These are phyloP conservation scores for Jackrogersella minutella DNA, from an alignment of 495 filamentous ascomycete species.

Conservation along the genomic window DNA sequence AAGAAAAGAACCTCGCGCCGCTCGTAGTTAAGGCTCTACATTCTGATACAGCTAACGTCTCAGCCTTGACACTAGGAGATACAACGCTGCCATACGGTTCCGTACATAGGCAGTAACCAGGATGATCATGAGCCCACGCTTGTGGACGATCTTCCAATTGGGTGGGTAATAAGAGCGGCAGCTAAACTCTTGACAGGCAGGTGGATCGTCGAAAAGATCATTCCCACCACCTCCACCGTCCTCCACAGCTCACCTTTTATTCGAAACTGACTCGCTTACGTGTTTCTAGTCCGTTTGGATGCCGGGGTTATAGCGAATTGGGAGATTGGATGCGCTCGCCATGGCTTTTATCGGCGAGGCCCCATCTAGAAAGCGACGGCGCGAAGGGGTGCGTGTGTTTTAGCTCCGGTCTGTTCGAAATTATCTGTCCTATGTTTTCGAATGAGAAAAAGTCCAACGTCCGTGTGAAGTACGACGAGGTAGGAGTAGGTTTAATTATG, in stretches of 20 bases:
- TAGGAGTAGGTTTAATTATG: too few relatives aligned
- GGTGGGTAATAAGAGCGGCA: neutral
- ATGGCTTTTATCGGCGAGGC: slow-evolving; percentile 9
- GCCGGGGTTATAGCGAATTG: slow-evolving; percentile 23
- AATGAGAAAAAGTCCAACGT: neutral
- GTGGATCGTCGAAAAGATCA: neutral
- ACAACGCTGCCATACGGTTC: too few relatives aligned
- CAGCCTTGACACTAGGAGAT: slow-evolving; percentile 12
- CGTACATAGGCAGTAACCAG: neutral
- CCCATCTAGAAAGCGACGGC: neutral
- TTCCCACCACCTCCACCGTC: slow-evolving; percentile 15
- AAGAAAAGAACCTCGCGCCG: neutral
- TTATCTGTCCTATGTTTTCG: neutral
- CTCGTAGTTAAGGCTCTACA: slow-evolving; percentile 3
- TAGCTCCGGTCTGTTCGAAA: neutral
- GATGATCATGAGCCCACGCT: slow-evolving; percentile 9
- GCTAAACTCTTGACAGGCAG: neutral
- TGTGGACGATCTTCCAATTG: neutral
- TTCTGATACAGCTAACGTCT: slow-evolving; percentile 25
- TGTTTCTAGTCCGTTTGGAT: slow-evolving; percentile 37
- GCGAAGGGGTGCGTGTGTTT: slow-evolving; percentile 6
- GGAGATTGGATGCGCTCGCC: slow-evolving; percentile 1
- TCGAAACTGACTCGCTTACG: slow-evolving; percentile 20
- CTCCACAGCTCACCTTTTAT: slow-evolving; percentile 20
- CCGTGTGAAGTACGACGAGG: neutral